Conservation (phyloP, 1,284 basidiomycete species). For the Fomitopsis palustris region DNA sequence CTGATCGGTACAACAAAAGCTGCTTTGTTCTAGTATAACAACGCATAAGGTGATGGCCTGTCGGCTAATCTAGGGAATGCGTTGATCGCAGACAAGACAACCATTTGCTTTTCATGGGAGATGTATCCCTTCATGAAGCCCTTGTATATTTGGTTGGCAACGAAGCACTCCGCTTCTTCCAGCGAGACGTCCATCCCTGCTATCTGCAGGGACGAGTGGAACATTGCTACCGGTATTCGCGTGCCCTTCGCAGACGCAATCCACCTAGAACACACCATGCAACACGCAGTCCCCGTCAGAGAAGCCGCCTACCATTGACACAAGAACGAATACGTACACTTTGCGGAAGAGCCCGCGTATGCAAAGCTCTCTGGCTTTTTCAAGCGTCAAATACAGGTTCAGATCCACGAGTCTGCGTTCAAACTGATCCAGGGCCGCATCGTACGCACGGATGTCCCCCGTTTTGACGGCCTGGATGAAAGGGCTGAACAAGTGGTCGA, state of each 20-base stretch:
- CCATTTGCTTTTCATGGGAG: conserved; percentile 90
- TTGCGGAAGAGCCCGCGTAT: conserved; percentile 82
- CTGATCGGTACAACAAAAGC: background rate
- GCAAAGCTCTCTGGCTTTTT: conserved; percentile 85
- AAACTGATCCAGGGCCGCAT: conserved; percentile 66
- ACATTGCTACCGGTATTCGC: conserved; percentile 75
- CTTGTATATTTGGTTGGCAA: conserved; percentile 93
- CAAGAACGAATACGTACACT: conserved; percentile 56
- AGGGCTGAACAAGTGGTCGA: conserved; percentile 75
- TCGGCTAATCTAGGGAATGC: conserved; percentile 78
- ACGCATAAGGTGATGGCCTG: conserved; percentile 49
- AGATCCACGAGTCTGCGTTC: conserved; percentile 75
- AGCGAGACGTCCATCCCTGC: conserved; percentile 57
- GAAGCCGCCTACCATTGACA: background rate
- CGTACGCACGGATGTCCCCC: conserved; percentile 82
- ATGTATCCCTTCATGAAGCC: conserved; percentile 95
- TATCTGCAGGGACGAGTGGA: conserved; percentile 67
- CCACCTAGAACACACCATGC: conserved; percentile 53
- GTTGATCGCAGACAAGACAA: conserved; percentile 81
- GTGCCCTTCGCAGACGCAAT: conserved; percentile 66
- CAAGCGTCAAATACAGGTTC: conserved; percentile 83
- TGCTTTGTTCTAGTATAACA: conserved; percentile 20
- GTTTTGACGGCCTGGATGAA: conserved; percentile 76
- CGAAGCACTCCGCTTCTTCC: conserved; percentile 91
- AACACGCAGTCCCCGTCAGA: background rate